Base-by-base conservation (phyloP, 202 grass and related monocot species). In the Setaria viridis region DNA sequence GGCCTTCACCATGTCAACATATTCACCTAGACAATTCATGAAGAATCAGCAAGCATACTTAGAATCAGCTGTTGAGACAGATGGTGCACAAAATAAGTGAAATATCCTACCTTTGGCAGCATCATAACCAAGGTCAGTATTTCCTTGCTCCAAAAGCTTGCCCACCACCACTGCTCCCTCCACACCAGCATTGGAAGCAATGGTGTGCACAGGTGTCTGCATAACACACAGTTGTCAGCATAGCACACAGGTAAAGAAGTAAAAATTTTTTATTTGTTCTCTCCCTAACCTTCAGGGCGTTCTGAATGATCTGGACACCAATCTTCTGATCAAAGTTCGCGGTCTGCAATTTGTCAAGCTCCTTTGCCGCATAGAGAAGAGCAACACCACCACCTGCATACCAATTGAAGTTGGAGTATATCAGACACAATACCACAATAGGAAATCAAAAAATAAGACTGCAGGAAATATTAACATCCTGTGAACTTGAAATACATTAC, bases 291-390 rank as follows among this genome's bases (percentile, higher is more conserved):
- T 96, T 99, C 76, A 96, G 85, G 85, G 97, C 92, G 83, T 99
- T 99, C 67, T 99, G 97, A 91, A 99, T 99, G 20, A 99, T 99
- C 59, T 99, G 97, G 8, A 99, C 97, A 53, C 93, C 97, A 42
- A 99, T 99, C 87, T 93, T 99, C 80, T 96, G 97, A 82, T 99
- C 97, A 37, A 96, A 99, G 85, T 99, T 99, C 0, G 94, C 90
- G 14, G 97, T 96, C 59, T 47, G 88, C 80, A 99, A 56, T 62
- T 96, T 94, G 41, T 93, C 97, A 30, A 99, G 78, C 69, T 94
- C 97, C 84, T 91, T 99, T 25, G 93, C 94, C 68, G 97, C 97
- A 93, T 99, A 99, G 14, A 99, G 94, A 89, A 99, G 97, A 58
- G 97, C 97, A 87, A 99, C 92, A 79, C 94, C 97, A 76, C 97